These are phyloP conservation scores for Sporothrix globosa DNA, from an alignment of 2,329 filamentous ascomycete genomes.

Conservation along the genomic window DNA sequence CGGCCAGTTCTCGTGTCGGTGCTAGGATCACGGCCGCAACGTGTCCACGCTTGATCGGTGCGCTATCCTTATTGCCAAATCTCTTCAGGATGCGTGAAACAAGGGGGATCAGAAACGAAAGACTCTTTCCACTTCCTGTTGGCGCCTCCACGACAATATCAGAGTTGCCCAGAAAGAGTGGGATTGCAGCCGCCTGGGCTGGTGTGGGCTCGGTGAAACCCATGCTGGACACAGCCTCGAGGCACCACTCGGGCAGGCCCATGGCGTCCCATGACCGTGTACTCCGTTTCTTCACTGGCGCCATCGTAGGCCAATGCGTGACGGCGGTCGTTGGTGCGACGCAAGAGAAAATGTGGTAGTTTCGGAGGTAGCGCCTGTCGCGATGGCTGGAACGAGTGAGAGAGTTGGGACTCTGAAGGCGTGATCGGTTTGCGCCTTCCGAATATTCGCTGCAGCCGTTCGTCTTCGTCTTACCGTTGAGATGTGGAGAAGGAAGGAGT, in stretches of 20 bases:
- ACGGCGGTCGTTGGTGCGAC: not conserved
- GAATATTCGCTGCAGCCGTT: not conserved
- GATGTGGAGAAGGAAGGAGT: not conserved
- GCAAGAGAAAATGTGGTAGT: not conserved
- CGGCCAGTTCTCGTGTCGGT: constrained; percentile 88
- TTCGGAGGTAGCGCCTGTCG: not conserved
- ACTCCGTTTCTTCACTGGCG: constrained; percentile 47
- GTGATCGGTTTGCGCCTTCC: not conserved
- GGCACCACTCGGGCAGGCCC: constrained; percentile 76
- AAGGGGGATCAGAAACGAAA: constrained; percentile 78
- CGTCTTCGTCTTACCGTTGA: not conserved
- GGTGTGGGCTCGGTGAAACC: constrained; percentile 75
- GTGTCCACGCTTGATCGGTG: constrained; percentile 85
- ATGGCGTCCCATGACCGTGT: constrained; percentile 67
- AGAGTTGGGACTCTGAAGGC: not conserved
- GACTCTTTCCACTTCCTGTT: constrained; percentile 87
- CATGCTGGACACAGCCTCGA: constrained; percentile 81
- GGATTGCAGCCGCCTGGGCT: constrained; percentile 90
- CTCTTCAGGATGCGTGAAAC: constrained; percentile 79
- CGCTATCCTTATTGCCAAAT: constrained; percentile 15
- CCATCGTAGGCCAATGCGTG: constrained; percentile 37
- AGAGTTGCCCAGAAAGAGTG: constrained; percentile 85
- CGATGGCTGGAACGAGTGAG: not conserved
- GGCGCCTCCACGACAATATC: constrained; percentile 80
- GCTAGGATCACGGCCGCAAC: constrained; percentile 89